Conservation (phyloP, 306 rosid genomes). For the Canavalia gladiata region DNA sequence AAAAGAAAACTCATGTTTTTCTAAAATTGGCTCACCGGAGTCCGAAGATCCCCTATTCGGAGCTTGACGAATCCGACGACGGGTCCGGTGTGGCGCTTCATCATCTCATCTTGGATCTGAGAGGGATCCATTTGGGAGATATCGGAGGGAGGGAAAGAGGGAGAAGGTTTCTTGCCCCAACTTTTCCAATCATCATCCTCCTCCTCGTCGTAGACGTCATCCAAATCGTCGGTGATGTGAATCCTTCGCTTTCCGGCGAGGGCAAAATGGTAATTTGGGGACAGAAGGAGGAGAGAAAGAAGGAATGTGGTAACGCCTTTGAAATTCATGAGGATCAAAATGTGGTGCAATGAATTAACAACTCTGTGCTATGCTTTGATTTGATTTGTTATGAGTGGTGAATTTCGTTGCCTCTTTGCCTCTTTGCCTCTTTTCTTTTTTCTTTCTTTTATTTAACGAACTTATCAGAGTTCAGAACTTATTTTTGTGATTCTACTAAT, state of each 20-base stretch:
- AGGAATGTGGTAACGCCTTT: constrained; percentile 38
- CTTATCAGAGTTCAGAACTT: too few species aligned
- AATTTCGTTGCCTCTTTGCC: constrained; percentile 6
- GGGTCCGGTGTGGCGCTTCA: constrained; percentile 75
- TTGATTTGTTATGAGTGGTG: neutral
- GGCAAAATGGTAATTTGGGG: constrained; percentile 42
- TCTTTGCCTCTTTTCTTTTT: neutral
- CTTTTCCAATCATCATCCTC: constrained; percentile 90
- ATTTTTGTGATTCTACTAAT: too few species aligned
- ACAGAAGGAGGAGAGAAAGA: constrained; percentile 46
- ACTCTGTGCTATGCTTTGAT: neutral
- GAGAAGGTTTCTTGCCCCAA: constrained; percentile 81
- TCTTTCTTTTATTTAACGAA: too few species aligned
- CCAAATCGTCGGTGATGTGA: constrained; percentile 87
- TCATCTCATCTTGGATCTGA: constrained; percentile 84
- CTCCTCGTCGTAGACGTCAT: constrained; percentile 86
- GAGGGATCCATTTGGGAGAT: constrained; percentile 67
- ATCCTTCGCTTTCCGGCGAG: constrained; percentile 67
- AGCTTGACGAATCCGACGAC: constrained; percentile 87
- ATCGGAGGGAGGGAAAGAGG: constrained; percentile 65
- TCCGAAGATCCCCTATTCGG: constrained; percentile 70
- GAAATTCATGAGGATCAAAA: constrained; percentile 41
- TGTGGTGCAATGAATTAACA: neutral
- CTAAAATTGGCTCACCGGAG: constrained; percentile 56
- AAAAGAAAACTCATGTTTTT: too few species aligned